Conservation (phyloP, 2,329 filamentous ascomycete species). For the Scedosporium aurantiacum region DNA sequence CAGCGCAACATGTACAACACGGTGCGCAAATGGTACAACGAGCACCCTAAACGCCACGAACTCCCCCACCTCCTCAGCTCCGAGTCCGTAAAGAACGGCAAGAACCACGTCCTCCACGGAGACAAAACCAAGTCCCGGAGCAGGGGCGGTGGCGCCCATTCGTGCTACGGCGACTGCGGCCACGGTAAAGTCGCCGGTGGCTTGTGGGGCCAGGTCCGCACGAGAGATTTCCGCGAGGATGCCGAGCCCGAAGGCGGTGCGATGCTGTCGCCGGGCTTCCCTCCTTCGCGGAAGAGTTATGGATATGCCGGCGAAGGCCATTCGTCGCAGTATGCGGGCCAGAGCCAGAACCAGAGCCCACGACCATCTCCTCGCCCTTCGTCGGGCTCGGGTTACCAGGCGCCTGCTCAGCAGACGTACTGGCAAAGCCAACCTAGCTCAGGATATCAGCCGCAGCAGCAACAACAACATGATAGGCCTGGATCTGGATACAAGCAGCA, state of each 20-base stretch:
- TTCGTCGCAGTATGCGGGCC: not conserved
- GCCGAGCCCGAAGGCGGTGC: not conserved
- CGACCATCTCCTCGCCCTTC: not conserved
- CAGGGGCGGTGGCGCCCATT: slow-evolving; percentile 22
- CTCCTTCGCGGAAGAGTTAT: not conserved
- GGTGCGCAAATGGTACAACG: slow-evolving; percentile 70
- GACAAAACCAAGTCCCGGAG: slow-evolving; percentile 18
- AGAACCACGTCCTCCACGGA: slow-evolving; percentile 57
- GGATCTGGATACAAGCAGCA: not conserved
- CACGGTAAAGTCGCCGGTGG: slow-evolving; percentile 49
- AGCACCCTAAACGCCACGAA: slow-evolving; percentile 52
- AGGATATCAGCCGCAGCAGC: not conserved
- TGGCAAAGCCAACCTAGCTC: not conserved
- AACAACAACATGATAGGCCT: not conserved
- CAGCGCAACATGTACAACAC: slow-evolving; percentile 83
- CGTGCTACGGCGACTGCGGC: slow-evolving; percentile 35
- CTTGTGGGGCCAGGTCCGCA: slow-evolving; percentile 51
- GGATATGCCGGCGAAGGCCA: not conserved
- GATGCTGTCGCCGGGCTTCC: not conserved
- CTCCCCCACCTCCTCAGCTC: slow-evolving; percentile 70
- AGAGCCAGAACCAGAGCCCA: not conserved
- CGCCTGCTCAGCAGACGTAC: not conserved
- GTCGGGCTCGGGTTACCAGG: not conserved
- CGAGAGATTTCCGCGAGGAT: slow-evolving; percentile 33
- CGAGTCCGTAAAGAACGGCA: slow-evolving; percentile 69